Conservation (phyloP, 2,329 filamentous ascomycete genomes). For the Cladosporium sp. region DNA sequence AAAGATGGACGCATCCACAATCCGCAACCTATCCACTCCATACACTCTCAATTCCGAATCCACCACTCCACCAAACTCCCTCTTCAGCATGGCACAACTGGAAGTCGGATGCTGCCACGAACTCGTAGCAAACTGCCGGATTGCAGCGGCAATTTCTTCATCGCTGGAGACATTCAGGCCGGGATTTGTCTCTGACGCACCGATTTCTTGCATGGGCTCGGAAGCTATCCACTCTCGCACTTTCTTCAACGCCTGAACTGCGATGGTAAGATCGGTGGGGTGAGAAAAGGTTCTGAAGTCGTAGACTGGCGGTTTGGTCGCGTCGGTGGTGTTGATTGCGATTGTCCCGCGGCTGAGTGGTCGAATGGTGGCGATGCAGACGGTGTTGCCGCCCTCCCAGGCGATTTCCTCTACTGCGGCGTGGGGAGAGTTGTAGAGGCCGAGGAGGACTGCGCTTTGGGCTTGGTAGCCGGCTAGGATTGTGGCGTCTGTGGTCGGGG, state of each 20-base stretch:
- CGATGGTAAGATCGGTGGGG: slow-evolving; percentile 33
- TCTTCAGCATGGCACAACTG: slow-evolving; percentile 31
- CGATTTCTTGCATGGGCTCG: slow-evolving; percentile 28
- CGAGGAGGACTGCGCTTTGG: slow-evolving; percentile 24
- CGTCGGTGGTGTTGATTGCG: slow-evolving; percentile 33
- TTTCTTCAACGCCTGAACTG: slow-evolving; percentile 32
- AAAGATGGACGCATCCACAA: slow-evolving; percentile 33
- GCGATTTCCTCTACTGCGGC: slow-evolving; percentile 31
- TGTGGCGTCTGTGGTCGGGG: slow-evolving; percentile 15
- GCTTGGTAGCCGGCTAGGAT: slow-evolving; percentile 26
- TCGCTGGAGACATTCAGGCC: slow-evolving; percentile 20
- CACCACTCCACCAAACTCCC: slow-evolving; percentile 26
- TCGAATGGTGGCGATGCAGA: slow-evolving; percentile 31
- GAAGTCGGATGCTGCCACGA: slow-evolving; percentile 31
- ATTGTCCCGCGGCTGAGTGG: slow-evolving; percentile 36
- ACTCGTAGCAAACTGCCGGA: slow-evolving; percentile 10
- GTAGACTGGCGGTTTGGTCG: slow-evolving; percentile 29
- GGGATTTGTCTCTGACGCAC: slow-evolving; percentile 29
- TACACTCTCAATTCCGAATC: slow-evolving; percentile 29
- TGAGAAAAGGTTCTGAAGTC: slow-evolving; percentile 33
- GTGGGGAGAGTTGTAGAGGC: slow-evolving; percentile 21
- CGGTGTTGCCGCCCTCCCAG: slow-evolving; percentile 24
- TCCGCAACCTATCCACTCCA: slow-evolving; percentile 26
- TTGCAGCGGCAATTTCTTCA: slow-evolving; percentile 18
- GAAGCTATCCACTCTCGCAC: slow-evolving; percentile 32